phyloP scores from a whole-genome alignment of 306 rosid species.

The Psophocarpus tetragonolobus region DNA sequence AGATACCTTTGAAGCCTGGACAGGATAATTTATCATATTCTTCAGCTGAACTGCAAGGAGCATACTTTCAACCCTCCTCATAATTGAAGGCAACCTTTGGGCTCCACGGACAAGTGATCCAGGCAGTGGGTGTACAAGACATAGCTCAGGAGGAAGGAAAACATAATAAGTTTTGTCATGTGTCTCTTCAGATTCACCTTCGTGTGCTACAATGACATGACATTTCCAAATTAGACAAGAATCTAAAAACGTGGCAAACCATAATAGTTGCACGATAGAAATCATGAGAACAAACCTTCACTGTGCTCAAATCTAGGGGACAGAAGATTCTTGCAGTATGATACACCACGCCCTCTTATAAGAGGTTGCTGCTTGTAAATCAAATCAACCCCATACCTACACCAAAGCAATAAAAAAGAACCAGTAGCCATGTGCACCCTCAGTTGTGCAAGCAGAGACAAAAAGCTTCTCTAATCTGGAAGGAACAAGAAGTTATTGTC shows the following conservation, averaged over 20 bases:
- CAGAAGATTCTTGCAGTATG: constrained; percentile 96
- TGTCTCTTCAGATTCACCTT: constrained; percentile 79
- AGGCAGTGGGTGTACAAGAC: constrained; percentile 88
- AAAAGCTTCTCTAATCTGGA: constrained; percentile 66
- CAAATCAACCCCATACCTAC: constrained; percentile 94
- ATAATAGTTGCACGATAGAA: constrained; percentile 18
- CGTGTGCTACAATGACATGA: constrained; percentile 49
- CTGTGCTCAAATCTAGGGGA: constrained; percentile 91
- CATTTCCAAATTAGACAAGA: constrained; percentile 31
- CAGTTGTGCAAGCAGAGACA: constrained; percentile 67
- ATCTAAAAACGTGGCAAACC: constrained; percentile 5
- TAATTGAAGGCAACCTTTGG: constrained; percentile 95
- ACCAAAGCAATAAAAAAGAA: constrained; percentile 36
- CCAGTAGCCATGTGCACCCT: constrained; percentile 72
- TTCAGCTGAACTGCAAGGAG: constrained; percentile 88
- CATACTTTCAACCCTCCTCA: constrained; percentile 99
- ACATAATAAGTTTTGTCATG: constrained; percentile 95
- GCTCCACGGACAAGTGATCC: constrained; percentile 98
- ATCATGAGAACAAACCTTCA: constrained; percentile 62
- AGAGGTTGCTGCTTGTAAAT: constrained; percentile 87
- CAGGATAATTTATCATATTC: constrained; percentile 67
- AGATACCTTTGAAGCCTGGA: constrained; percentile 74
- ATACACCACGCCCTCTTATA: constrained; percentile 96
- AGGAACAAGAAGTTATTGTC: constrained; percentile 48
- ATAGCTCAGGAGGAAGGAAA: constrained; percentile 93